Base-by-base conservation (phyloP, 2,329 filamentous ascomycete species). In the Basipetospora chlamydospora region DNA sequence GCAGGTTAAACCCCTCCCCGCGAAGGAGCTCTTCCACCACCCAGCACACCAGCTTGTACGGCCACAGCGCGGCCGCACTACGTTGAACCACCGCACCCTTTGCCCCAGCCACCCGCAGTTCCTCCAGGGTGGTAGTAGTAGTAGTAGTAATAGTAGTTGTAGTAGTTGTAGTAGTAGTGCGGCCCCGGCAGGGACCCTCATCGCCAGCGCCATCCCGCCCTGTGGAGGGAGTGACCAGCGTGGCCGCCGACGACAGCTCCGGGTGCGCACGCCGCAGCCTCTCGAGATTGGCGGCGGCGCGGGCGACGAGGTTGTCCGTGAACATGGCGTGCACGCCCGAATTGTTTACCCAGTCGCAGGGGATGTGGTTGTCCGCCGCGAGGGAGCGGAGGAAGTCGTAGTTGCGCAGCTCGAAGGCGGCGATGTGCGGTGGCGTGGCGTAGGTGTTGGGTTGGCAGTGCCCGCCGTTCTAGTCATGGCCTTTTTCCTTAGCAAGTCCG, bases 21-120 rank as follows among this genome's bases (percentile, higher is more conserved):
- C 20, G 39, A 1, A 73, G 48, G 0, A 83, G 64, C 7, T 60
- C 54, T 49, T 82, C 73, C 1, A 93, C 58, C 0, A 87, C 64
- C 56, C 75, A 79, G 1, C 74, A 63, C 2, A 93, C 76, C 13
- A 92, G 69, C 57, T 90, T 92, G 55, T 92, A 93, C 0, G 85
- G 85, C 80, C 80, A 87, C 31, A 84, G 52, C 45, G 73, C 74
- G 0, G 76, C 80, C 0, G 82, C 81, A 28, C 71, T 59, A 28
- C 61, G 59, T 42, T 78, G 78, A 12, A 78, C 58, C 3, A 85
- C 65, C 5, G 75, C 80, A 3, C 77, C 82, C 6, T 66, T 50
- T 6, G 74, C 77, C 6, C 54, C 53, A 0, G 69, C 65, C 2
- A 79, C 56, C 3, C 74, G 61, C 17, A 81, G 62, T 23, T 57